Base-by-base conservation (phyloP, 2,329 filamentous ascomycete genomes). In the Orbilia ellipsospora region DNA sequence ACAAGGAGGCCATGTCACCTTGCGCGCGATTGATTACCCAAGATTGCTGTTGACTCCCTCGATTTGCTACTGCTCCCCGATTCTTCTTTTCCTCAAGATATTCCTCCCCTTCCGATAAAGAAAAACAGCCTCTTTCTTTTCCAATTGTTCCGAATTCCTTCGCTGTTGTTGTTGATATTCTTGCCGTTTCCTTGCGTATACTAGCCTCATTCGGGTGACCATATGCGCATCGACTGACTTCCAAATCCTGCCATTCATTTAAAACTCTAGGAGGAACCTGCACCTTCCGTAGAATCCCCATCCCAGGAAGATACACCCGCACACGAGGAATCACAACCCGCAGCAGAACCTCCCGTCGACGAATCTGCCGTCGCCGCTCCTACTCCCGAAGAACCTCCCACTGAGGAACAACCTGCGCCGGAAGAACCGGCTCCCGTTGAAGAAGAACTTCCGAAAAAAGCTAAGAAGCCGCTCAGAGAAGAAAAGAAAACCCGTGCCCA, bases 401-500 rank as follows among this genome's bases (percentile, higher is more conserved):
- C 72, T 50, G 55, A 52, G 20, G 48, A 52, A 23, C 16, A 20
- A n/a, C 72, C 57, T 40, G 57, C 40, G 26, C 66, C 72, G n/a
- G 72, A 69, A 75, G 65, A 69, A 36, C 65, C 65, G 28, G 36
- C 63, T 60, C 63, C 57, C 31, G 36, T 63, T 15, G 50, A 23
- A 42, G 59, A 59, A 50, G 63, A 67, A 59, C 59, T 60, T 54
- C 59, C 57, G 59, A 75, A 64, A 52, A 69, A 69, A 31, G 40
- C 50, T 48, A 75, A 69, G 26, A 65, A 60, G 26, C 23, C 51
- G 18, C 57, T 52, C 13, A 67, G 54, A 36, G 72, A 69, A 64
- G 59, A 65, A 16, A 65, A 60, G 26, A 60, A 69, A 36, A 75
- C 72, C 13, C 72, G 72, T 44, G 64, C 72, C 16, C 72, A 69